Evolutionary conservation across 345 rosid species (phyloP), one percentile per base, ranked within the genome.

Genomic region (Lepidium sativum): DNA sequence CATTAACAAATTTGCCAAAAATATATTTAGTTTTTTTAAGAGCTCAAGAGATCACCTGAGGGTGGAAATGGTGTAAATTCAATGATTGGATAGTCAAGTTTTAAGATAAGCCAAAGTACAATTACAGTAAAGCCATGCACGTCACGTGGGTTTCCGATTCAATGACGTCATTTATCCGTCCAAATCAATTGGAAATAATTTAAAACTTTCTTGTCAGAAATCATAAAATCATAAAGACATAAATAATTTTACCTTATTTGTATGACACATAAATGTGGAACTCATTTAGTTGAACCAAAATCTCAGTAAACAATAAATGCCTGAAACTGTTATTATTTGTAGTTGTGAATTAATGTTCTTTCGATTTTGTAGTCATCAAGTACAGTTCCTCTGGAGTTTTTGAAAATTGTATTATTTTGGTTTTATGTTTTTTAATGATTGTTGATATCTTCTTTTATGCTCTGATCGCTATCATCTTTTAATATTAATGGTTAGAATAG

Each of bases 91-190:
- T 63, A 0, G 67, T 35, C 10, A 23, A 63, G 67, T 49, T 48
- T 35, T 35, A 48, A 12, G 56, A 62, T 48, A 48, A 60, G 54
- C 54, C 32, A 45, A 60, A 60, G 54, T 32, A 60, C 65, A 32
- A 17, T 1, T 32, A 60, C 54, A 48, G 4, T 35, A 48, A 62
- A 35, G 56, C 1, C 56, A 62, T 62, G 47, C 56, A 62, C 56
- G 67, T 7, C 56, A 48, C 55, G 67, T 62, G 67, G 67, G 14
- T 34, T 60, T 38, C 31, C 34, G 43, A 61, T 20, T 47, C 67
- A 48, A 9, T 61, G 17, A 33, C 42, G 21, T 45, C 31, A 61
- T 61, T 45, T 45, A 33, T 45, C 43, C 47, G 9, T 45, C 33
- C 6, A 60, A 31, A 32, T 18, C 53, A 7, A 0, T 32, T 47